These are phyloP conservation scores for Kwoniella shivajii DNA, from an alignment of 1,284 basidiomycete genomes.

Conservation along the genomic window DNA sequence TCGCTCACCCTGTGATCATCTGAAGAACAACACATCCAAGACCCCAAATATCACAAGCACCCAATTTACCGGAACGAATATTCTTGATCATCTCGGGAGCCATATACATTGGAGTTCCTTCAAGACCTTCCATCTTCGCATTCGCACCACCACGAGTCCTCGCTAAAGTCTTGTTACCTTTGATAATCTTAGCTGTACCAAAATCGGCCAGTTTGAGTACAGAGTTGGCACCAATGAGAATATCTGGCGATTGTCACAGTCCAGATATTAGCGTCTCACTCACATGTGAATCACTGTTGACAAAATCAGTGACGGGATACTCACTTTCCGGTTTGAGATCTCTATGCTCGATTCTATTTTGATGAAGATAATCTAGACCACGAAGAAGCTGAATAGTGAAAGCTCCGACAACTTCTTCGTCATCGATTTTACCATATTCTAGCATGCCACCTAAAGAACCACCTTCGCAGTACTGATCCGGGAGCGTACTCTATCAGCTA, in stretches of 20 bases:
- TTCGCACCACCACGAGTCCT: constrained; percentile 59
- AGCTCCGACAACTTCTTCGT: constrained; percentile 92
- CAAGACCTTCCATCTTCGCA: constrained; percentile 75
- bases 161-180: constrained; percentile 86
- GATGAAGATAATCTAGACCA: constrained; percentile 93
- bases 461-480: constrained; percentile 89
- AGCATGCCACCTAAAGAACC: constrained; percentile 88
- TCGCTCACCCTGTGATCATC: constrained; percentile 75
- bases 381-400: constrained; percentile 96
- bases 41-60: constrained; percentile 97
- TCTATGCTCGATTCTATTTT: constrained; percentile 88
- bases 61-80: constrained; percentile 71
- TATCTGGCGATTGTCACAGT: constrained; percentile 74
- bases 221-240: constrained; percentile 82
- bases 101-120: constrained; percentile 99
- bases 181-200: constrained; percentile 96
- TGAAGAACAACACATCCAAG: constrained; percentile 96
- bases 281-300: not conserved
- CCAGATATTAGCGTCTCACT: not conserved
- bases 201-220: constrained; percentile 99
- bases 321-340: constrained; percentile 98
- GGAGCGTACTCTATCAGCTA: not conserved
- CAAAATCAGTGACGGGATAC: constrained; percentile 48
- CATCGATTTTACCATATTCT: constrained; percentile 94
- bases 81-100: constrained; percentile 98